Evolutionary conservation across 140 eudicot species (phyloP).

Genomic region (Cichorium intybus): DNA sequence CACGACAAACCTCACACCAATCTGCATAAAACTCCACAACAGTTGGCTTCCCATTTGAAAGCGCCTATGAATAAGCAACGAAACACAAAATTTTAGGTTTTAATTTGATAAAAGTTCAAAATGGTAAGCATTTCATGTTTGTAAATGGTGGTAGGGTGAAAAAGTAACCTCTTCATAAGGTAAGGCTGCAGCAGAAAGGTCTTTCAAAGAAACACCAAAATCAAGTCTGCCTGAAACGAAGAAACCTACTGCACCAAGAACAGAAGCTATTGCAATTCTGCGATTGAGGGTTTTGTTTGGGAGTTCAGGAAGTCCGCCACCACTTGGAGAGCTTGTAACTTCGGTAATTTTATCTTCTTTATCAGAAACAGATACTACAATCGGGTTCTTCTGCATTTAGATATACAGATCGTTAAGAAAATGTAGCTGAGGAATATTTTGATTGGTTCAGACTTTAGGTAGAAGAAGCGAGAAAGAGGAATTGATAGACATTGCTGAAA

Average conservation of each 20-base stretch:
- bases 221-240: conserved; percentile 72
- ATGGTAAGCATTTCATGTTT: background rate
- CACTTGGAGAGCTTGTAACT: conserved; percentile 40
- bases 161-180: conserved; percentile 85
- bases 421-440: background rate
- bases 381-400: conserved; percentile 46
- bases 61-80: conserved; percentile 55
- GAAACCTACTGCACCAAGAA: conserved; percentile 79
- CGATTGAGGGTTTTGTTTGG: conserved; percentile 64
- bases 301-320: conserved; percentile 49
- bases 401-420: background rate
- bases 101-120: background rate
- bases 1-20: conserved; percentile 99
- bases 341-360: conserved; percentile 19
- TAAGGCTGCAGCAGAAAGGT: conserved; percentile 78
- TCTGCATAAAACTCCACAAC: conserved; percentile 99
- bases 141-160: background rate
- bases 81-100: conserved; percentile 6
- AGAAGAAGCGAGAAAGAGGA: background rate
- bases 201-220: conserved; percentile 88
- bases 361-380: conserved; percentile 29
- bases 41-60: conserved; percentile 94
- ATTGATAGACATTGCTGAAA: background rate
- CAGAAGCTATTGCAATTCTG: conserved; percentile 58
- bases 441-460: background rate